Evolutionary conservation across 805 yeast species (phyloP), one percentile per base, ranked within the genome.

Genomic region (Monosporozyma aerobia): DNA sequence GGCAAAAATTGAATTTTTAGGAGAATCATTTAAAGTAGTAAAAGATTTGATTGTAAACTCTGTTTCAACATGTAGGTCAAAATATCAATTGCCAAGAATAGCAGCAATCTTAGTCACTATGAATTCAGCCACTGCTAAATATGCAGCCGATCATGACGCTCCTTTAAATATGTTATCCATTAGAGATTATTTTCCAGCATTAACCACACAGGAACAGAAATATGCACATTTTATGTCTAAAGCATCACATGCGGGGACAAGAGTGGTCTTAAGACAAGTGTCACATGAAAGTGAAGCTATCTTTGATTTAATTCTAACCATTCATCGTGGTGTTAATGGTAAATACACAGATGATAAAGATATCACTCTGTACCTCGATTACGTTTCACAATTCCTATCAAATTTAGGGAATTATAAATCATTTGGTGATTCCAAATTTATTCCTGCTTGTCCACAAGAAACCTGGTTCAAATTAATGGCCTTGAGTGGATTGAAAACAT

Each of bases 391-490:
- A 71, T 82, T 86, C 62, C 72, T 86, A 56, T 73, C 83, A 40
- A 86, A 86, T 68, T 73, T 83, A 66, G 94, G 94, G 58, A 86
- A 86, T 63, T 86, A 79, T 71, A 89, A 85, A 70, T 84, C 94
- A 1, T 89, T 89, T 67, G 97, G 97, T 58, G 96, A 89, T 70
- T 80, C 80, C 59, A 89, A 89, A 69, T 89, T 89, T 63, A 76
- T 89, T 56, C 97, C 97, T 43, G 71, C 80, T 49, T 61, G 87
- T 41, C 53, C 75, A 0, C 62, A 59, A 33, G 77, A 68, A 0
- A 74, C 75, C 6, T 82, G 88, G 58, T 77, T 71, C 53, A 57
- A 69, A 25, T 23, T 63, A 40, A 25, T 60, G 39, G 16, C 49
- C 3, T 27, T 47, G 25, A 62, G 65, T 13, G 49, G 47, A 2